Evolutionary conservation across 2,329 filamentous ascomycete species (phyloP).

Genomic region (Claviceps quebecensis): DNA sequence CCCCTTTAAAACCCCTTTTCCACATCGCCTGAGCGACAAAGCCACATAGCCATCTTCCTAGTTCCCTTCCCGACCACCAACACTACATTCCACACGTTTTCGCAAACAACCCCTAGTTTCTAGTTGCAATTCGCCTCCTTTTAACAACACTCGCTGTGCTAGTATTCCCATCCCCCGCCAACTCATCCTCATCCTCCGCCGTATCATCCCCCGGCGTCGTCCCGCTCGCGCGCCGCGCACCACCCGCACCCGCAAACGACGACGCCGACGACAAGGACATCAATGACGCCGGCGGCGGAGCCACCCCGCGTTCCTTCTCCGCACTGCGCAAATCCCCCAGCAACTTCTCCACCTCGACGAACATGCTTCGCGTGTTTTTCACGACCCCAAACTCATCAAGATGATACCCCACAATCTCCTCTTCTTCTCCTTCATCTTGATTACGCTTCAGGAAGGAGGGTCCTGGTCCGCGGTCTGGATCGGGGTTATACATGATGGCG

Average conservation of each 20-base stretch:
- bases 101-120: conserved; percentile 15
- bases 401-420: conserved; percentile 44
- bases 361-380: conserved; percentile 80
- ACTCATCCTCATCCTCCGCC: conserved; percentile 36
- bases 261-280: conserved; percentile 8
- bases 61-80: neutral
- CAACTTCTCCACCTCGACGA: conserved; percentile 68
- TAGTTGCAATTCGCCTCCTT: conserved; percentile 21
- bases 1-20: neutral
- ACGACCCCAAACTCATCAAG: conserved; percentile 77
- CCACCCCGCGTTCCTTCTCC: conserved; percentile 38
- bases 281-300: conserved; percentile 17
- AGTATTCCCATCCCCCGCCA: conserved; percentile 26
- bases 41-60: neutral
- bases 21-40: neutral
- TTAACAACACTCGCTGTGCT: conserved; percentile 18
- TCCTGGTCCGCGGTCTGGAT: conserved; percentile 58
- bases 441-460: conserved; percentile 39
- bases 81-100: neutral
- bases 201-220: conserved; percentile 30
- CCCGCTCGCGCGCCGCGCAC: conserved; percentile 20
- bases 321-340: conserved; percentile 64
- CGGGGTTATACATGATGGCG: conserved; percentile 95
- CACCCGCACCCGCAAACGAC: neutral
- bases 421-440: conserved; percentile 29